Evolutionary conservation across 1,284 basidiomycete species (phyloP), one percentile per base, ranked within the genome.

Genomic region (Trametes pubescens): DNA sequence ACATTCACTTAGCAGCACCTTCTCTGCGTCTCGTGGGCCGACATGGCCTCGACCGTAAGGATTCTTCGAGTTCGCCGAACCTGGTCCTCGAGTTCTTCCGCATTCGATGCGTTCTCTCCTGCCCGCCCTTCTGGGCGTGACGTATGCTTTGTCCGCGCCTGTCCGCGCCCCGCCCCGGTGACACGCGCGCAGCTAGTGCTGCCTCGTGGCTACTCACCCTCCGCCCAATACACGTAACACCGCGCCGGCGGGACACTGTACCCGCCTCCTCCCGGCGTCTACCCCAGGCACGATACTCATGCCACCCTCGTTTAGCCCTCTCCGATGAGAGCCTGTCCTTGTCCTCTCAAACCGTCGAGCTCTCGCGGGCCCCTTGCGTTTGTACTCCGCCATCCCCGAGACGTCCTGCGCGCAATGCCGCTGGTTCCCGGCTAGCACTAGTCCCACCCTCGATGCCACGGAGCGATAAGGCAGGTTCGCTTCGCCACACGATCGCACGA

Each of bases 161-260:
- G 34, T 47, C 60, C 53, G 35, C 47, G 34, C 57, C 44, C 21
- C 29, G 29, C 34, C n/a, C 22, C 9, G 26, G 13, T 7, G 48
- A 55, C 52, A 51, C 53, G 29, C 10, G n/a, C 59, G 59, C 59
- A 51, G 57, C 57, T 57, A 57, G 52, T 32, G 43, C 55, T 34
- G 64, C 67, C 67, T 68, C 67, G 67, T 68, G 67, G 63, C 51
- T 68, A 68, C 64, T 68, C 67, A 68, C 67, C 67, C 67, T 65
- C 67, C 51, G 62, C 59, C 59, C 62, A 16, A 46, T 34, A 40
- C 64, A 62, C 67, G 64, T 65, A 65, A 64, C 4, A 14, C 34
- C n/a, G 10, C 38, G 48, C 26, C 49, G 49, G 51, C 14, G 22
- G 16, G 26, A 35, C 24, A 38, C 22, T 55, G 59, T 24, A 26